Conservation (phyloP, 352 stramenopile species). For the Peronospora farinosa region DNA sequence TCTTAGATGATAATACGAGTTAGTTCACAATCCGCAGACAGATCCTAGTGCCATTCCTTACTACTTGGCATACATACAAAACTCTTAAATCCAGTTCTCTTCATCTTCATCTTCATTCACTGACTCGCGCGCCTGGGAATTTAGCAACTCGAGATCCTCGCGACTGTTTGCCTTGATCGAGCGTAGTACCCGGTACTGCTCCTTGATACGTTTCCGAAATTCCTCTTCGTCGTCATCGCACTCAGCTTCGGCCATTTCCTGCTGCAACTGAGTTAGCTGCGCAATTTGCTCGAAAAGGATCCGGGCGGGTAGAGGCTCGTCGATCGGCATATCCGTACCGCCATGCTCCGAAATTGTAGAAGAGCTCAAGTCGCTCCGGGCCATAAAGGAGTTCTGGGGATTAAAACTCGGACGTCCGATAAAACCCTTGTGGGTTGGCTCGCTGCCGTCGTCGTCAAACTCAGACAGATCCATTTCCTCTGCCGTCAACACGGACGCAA, state of each 20-base stretch:
- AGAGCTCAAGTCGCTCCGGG: constrained; percentile 23
- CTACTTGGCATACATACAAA: not conserved
- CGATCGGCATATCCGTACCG: constrained; percentile 13
- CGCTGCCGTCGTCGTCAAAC: constrained; percentile 28
- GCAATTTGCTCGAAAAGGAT: constrained; percentile 48
- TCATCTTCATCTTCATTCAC: constrained; percentile 17
- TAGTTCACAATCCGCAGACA: not conserved
- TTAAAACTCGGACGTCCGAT: constrained; percentile 12
- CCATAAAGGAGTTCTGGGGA: constrained; percentile 20
- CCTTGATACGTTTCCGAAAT: constrained; percentile 47
- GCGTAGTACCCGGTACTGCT: constrained; percentile 48
- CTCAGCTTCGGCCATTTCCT: constrained; percentile 40
- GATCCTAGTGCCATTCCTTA: not conserved
- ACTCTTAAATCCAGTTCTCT: constrained; percentile 21
- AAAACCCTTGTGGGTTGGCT: not conserved
- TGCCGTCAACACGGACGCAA: constrained; percentile 42
- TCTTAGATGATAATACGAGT: not conserved
- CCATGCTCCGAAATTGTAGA: constrained; percentile 25
- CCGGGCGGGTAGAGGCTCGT: constrained; percentile 34
- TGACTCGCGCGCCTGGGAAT: constrained; percentile 9
- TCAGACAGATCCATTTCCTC: constrained; percentile 44
- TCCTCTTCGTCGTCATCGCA: constrained; percentile 43
- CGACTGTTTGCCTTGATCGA: constrained; percentile 37
- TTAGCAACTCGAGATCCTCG: constrained; percentile 5
- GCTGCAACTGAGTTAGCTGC: constrained; percentile 49